Base-by-base conservation (phyloP, 371 early-diverging fungal genomes). In the Entomophthora muscae region DNA sequence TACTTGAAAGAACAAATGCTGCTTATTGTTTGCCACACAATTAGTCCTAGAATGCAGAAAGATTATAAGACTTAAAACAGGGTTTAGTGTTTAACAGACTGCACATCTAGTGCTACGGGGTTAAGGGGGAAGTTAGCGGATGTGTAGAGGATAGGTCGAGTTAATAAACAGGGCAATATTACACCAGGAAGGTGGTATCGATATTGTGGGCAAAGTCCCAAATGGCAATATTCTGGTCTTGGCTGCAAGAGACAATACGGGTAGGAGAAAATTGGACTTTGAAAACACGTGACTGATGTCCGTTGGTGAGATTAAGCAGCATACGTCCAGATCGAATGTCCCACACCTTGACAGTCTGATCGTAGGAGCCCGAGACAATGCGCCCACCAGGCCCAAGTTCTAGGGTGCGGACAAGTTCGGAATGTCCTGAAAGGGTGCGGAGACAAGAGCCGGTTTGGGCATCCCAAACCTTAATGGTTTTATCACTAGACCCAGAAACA, bases 331-430 rank as follows among this genome's bases (percentile, higher is more conserved):
- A 76, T 29, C 77, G 72, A 24, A 82, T 69, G 65, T 84, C 82
- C 88, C 90, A 92, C 28, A 92, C 79, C 69, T 86, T 88, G 67
- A 95, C 76, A 1, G 86, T 83, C 68, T 86, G 86, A 69, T 95
- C 95, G 66, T 90, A 90, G 1, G 83, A 77, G 5, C 91, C 91
- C 53, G 82, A 82, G 28, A 91, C 86, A 52, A 93, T 79, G 7
- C 83, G 67, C 5, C 75, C 70, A 58, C 85, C 78, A 28, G 17
- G 58, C 17, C 27, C 66, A 53, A 79, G 71, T 66, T 78, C 76
- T 0, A 91, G 68, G 2, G 89, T 90, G 32, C 89, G 79, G 2
- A 93, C 93, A 12, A 90, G 74, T 23, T 85, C 85, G 2, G 76
- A 77, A 68, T 95, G 95, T 1, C 84, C 88, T 0, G 69, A 69